A percentile compares a stretch with the other conserved stretches of the same genome.
These are phyloP conservation scores for Cystofilobasidium ferigula DNA, from an alignment of 768 basidiomycete species.

Conservation along the genomic window DNA sequence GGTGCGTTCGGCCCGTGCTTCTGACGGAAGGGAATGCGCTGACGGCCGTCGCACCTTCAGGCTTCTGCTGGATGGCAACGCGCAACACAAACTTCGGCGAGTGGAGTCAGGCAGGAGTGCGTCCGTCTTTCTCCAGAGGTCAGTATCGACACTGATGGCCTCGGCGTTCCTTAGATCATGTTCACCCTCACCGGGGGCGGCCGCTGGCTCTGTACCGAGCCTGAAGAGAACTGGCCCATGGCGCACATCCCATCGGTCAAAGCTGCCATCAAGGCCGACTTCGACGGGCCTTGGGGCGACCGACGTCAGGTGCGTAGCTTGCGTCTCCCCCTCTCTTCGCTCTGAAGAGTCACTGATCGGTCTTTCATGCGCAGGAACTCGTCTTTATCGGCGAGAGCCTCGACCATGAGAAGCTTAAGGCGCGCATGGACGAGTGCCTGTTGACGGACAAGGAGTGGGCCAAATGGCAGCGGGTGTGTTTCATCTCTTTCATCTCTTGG, in stretches of 20 bases:
- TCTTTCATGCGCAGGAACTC: slow-evolving; percentile 26
- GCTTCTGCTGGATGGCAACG: slow-evolving; percentile 39
- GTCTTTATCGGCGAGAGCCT: slow-evolving; percentile 31
- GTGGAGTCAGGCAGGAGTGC: slow-evolving; percentile 36
- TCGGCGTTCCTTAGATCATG: slow-evolving; percentile 32
- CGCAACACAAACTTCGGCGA: slow-evolving; percentile 35
- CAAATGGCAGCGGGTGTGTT: slow-evolving; percentile 30
- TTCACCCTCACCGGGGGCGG: slow-evolving; percentile 34
- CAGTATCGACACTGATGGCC: neutral
- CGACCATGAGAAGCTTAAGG: slow-evolving; percentile 28
- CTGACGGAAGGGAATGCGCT: neutral
- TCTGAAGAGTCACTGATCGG: neutral
- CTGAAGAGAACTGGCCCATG: slow-evolving; percentile 32
- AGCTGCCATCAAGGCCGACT: slow-evolving; percentile 34
- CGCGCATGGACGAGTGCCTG: slow-evolving; percentile 31
- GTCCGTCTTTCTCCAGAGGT: no score
- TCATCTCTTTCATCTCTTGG: neutral
- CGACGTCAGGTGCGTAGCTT: slow-evolving; percentile 33
- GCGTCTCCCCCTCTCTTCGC: neutral
- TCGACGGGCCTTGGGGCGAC: slow-evolving; percentile 38
- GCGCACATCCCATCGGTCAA: slow-evolving; percentile 4
- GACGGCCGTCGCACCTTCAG: slow-evolving; percentile 25
- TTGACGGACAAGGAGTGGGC: slow-evolving; percentile 35
- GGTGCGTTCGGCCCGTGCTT: neutral
- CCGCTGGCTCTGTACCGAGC: slow-evolving; percentile 34